Evolutionary conservation across 1,284 basidiomycete species (phyloP), one percentile per base, ranked within the genome.

Genomic region (Ceratobasidium sp.): DNA sequence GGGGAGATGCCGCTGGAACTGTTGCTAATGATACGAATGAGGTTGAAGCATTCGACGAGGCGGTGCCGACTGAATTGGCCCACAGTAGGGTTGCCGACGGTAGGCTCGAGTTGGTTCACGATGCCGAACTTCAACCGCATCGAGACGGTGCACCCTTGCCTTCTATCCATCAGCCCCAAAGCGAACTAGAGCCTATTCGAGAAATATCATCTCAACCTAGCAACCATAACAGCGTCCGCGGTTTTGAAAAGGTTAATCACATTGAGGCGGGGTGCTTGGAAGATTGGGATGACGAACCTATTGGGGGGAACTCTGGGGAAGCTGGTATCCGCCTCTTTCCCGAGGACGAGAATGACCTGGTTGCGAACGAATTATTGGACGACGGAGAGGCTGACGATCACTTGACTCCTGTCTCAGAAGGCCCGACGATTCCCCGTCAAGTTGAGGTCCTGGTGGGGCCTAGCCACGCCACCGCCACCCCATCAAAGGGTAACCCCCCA

Each of bases 281-380:
- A 30, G 50, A 57, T 36, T 57, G 50, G 52, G 21, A 41, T 21
- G 52, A 69, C 46, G 64, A 57, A 23, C 23, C 23, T 30, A 52
- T 23, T 16, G 41, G 43, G 26, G 55, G 50, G 8, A 28, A 50
- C 23, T 28, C 53, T 10, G 55, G 59, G 3, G 55, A 53, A 18
- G 18, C 23, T 28, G 30, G 41, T 10, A 21, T 26, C 43, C 9
- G 18, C 21, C 55, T 59, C 2, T 14, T 30, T n/a, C 55, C 55
- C 16, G 55, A 59, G 23, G 59, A 61, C 18, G 43, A 61, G 43
- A 43, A 61, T 28, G 59, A 61, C 9, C 32, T 61, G 30, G 41
- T 41, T 18, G 41, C 59, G n/a, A 41, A 61, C 34, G 59, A 61
- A n/a, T 30, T 30, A 21, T n/a, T 30, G 18, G 53, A 57, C 50